phyloP scores from a whole-genome alignment of 495 filamentous ascomycete genomes.

The Neurospora africana region DNA sequence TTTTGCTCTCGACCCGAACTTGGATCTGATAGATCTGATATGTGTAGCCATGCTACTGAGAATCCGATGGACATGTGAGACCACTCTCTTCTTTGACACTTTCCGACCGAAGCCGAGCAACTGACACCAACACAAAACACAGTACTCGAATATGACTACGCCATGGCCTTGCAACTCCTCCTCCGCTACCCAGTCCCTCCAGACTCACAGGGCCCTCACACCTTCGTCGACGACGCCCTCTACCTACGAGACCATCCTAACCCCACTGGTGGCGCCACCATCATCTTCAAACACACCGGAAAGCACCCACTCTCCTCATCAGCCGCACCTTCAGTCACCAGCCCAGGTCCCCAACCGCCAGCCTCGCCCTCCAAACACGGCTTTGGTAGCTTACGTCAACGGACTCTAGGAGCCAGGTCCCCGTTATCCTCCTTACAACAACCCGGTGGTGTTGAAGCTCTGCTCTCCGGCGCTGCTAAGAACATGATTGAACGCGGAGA shows the following conservation, averaged over 20 bases:
- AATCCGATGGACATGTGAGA: slow-evolving; percentile 80
- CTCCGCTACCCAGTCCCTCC: slow-evolving; percentile 69
- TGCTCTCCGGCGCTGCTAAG: slow-evolving; percentile 80
- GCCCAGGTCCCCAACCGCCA: slow-evolving; percentile 28
- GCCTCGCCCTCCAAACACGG: slow-evolving; percentile 1
- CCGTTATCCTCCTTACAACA: slow-evolving; percentile 47
- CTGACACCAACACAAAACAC: not conserved
- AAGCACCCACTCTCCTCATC: slow-evolving; percentile 17
- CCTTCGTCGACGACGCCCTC: slow-evolving; percentile 79
- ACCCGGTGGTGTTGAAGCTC: slow-evolving; percentile 56
- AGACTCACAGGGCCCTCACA: slow-evolving; percentile 53
- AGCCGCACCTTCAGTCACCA: not conserved
- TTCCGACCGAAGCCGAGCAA: not conserved
- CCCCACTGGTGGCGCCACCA: slow-evolving; percentile 53
- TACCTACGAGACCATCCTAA: slow-evolving; percentile 72
- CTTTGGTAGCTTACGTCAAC: slow-evolving; percentile 22
- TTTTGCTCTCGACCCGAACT: slow-evolving; percentile 76
- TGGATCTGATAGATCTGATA: slow-evolving; percentile 75
- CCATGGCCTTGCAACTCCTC: slow-evolving; percentile 65
- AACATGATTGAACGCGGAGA: slow-evolving; percentile 75
- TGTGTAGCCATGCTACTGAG: slow-evolving; percentile 91
- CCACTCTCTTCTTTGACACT: not conserved
- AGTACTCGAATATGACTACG: slow-evolving; percentile 84
- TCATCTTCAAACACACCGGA: slow-evolving; percentile 78
- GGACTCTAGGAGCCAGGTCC: slow-evolving; percentile 30